Evolutionary conservation across 257 asterid species (phyloP), one percentile per base, ranked within the genome.

Genomic region (Leptodermis oblonga): DNA sequence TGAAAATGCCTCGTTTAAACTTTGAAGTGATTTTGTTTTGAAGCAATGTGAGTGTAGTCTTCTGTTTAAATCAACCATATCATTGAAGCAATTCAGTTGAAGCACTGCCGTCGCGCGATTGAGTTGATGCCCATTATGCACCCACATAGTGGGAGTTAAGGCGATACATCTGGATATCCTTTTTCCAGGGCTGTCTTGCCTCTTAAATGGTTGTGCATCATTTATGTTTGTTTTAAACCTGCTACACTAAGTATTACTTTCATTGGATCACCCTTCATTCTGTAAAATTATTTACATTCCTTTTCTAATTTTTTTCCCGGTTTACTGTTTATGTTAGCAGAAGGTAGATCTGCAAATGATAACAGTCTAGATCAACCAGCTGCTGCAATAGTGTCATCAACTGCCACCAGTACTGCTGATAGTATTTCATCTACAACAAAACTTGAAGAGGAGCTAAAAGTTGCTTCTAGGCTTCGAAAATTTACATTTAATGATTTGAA

Each of bases 401-500:
- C 90, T 46, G 78, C 92, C 43, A 88, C 92, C 17, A 90, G 95
- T 81, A 83, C 78, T 71, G 86, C 86, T 10, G 96, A 83, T 68
- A 92, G 96, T 68, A 84, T 74, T 83, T 80, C 88, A 36, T 88
- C 98, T 39, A 83, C 86, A 73, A 77, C 90, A 76, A 90, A 82
- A 81, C 86, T 86, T 45, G 96, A 88, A 78, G 96, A 90, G 76
- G 99, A 93, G 81, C 85, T 93, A 52, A 93, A 87, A 76, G 87
- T 86, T 33, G 85, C 94, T 69, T 85, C 99, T 61, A 82, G 97
- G 64, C 96, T 93, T 78, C 81, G 97, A 30, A 93, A 90, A 68
- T 93, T 93, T 51, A 56, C 89, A 5, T 93, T 93, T 74, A 93
- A 87, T 30, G 99, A 90, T 78, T 89, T 93, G 77, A 93, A 93